A percentile compares a stretch with the other conserved stretches of the same genome.
These are phyloP conservation scores for Penicillium olsonii DNA, from an alignment of 2,329 filamentous ascomycete species.

Conservation along the genomic window DNA sequence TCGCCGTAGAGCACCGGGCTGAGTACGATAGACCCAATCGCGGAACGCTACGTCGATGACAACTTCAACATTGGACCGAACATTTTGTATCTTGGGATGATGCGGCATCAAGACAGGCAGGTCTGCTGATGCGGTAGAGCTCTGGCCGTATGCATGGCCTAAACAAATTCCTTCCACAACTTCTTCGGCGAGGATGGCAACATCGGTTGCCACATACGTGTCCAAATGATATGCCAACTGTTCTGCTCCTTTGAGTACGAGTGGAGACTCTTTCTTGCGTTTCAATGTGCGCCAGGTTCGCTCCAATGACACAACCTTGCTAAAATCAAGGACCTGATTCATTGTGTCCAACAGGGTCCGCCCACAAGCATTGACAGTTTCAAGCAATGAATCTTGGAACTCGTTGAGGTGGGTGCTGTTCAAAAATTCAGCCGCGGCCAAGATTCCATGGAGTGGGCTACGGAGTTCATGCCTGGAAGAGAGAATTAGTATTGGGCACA, in stretches of 20 bases:
- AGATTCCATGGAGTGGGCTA: slow-evolving; percentile 46
- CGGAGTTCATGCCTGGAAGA: slow-evolving; percentile 40
- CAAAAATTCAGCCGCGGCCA: slow-evolving; percentile 45
- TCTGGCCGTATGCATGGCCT: slow-evolving; percentile 48
- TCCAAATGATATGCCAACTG: slow-evolving; percentile 37
- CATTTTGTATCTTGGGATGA: slow-evolving; percentile 8
- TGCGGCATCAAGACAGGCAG: slow-evolving; percentile 25
- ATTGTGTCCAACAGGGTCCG: slow-evolving; percentile 47
- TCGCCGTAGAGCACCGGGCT: slow-evolving; percentile 56
- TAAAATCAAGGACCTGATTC: slow-evolving; percentile 51
- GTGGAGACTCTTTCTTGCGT: slow-evolving; percentile 26
- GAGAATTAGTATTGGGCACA: too few relatives aligned
- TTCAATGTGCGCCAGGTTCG: slow-evolving; percentile 39
- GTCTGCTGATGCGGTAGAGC: slow-evolving; percentile 27
- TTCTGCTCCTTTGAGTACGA: slow-evolving; percentile 32
- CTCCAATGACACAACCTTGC: slow-evolving; percentile 52
- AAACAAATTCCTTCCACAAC: slow-evolving; percentile 57
- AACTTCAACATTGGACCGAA: slow-evolving; percentile 44
- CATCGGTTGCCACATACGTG: slow-evolving; percentile 40
- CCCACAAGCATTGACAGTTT: slow-evolving; percentile 45
- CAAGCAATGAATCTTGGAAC: slow-evolving; percentile 42
- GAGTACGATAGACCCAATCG: slow-evolving; percentile 57
- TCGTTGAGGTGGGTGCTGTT: slow-evolving; percentile 41
- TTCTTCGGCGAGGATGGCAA: slow-evolving; percentile 54
- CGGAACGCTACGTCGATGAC: slow-evolving; percentile 55